Conservation (phyloP, 1,284 basidiomycete genomes). For the Tremellales sp. region DNA sequence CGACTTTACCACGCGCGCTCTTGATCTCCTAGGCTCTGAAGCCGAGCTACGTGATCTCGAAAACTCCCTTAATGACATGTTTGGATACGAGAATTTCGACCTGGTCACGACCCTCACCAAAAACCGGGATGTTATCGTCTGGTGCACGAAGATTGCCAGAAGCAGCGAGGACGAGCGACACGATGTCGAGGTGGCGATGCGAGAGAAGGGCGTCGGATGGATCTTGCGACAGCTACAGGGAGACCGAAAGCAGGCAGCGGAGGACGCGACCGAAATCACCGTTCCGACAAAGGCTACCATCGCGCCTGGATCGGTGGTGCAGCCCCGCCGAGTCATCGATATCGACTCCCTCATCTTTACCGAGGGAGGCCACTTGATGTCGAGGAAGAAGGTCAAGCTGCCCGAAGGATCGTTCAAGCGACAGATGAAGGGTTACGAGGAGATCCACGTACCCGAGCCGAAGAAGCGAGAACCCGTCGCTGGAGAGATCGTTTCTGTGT, state of each 20-base stretch:
- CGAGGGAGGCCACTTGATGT: slow-evolving; percentile 95
- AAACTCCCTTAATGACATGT: slow-evolving; percentile 95
- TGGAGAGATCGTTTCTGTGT: slow-evolving; percentile 71
- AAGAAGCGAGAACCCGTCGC: slow-evolving; percentile 65
- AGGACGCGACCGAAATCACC: slow-evolving; percentile 49
- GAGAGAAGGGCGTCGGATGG: slow-evolving; percentile 95
- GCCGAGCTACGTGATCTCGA: slow-evolving; percentile 89
- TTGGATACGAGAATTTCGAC: slow-evolving; percentile 88
- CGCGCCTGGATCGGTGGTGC: slow-evolving; percentile 78
- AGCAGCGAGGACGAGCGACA: slow-evolving; percentile 85
- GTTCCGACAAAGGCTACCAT: slow-evolving; percentile 85
- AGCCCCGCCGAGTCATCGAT: slow-evolving; percentile 83
- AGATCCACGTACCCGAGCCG: slow-evolving; percentile 94
- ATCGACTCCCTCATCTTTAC: slow-evolving; percentile 93
- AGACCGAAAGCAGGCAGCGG: slow-evolving; percentile 58
- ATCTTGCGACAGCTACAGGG: slow-evolving; percentile 84
- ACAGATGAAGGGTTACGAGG: slow-evolving; percentile 93
- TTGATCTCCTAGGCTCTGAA: slow-evolving; percentile 85
- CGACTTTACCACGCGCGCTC: slow-evolving; percentile 81
- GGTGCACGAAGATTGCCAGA: slow-evolving; percentile 95
- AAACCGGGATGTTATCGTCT: slow-evolving; percentile 93
- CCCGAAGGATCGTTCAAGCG: slow-evolving; percentile 98
- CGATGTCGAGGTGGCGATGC: slow-evolving; percentile 96
- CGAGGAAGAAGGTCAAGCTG: slow-evolving; percentile 96
- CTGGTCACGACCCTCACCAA: slow-evolving; percentile 88